Percentiles rank a stretch among this genome's conserved stretches.
Evolutionary conservation across 805 yeast species (phyloP).

Genomic region (Cyberlindnera amylophila): DNA sequence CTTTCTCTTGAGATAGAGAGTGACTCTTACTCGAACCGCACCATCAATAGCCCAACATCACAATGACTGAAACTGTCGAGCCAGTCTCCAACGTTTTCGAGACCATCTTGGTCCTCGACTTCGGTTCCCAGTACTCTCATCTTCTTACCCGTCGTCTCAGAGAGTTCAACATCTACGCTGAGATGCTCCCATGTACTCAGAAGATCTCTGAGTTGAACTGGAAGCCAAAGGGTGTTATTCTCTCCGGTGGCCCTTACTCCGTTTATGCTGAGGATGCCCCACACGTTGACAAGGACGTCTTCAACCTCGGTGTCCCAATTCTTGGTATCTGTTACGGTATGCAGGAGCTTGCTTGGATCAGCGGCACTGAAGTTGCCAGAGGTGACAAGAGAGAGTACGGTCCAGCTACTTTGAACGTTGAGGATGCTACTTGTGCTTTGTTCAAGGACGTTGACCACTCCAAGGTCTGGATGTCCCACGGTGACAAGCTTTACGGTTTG

Average conservation of each 20-base stretch:
- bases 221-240: constrained; percentile 94
- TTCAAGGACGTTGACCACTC: constrained; percentile 90
- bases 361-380: constrained; percentile 85
- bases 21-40: neutral
- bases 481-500: constrained; percentile 87
- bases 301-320: constrained; percentile 88
- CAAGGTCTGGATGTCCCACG: constrained; percentile 99
- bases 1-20: neutral
- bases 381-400: constrained; percentile 99
- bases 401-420: constrained; percentile 82
- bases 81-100: constrained; percentile 88
- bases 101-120: constrained; percentile 95
- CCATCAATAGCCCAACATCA: neutral
- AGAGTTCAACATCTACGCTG: constrained; percentile 97
- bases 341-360: constrained; percentile 98
- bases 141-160: constrained; percentile 94
- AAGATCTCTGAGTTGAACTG: constrained; percentile 87
- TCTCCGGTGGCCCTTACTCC: constrained; percentile 97
- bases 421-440: constrained; percentile 62
- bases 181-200: constrained; percentile 99
- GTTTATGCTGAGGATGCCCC: constrained; percentile 95
- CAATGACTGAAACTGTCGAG: constrained; percentile 27
- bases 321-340: constrained; percentile 98
- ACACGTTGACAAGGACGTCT: constrained; percentile 92
- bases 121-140: constrained; percentile 98